These are phyloP conservation scores for Phytophthora crassamura DNA, from an alignment of 352 stramenopile genomes.

Conservation along the genomic window DNA sequence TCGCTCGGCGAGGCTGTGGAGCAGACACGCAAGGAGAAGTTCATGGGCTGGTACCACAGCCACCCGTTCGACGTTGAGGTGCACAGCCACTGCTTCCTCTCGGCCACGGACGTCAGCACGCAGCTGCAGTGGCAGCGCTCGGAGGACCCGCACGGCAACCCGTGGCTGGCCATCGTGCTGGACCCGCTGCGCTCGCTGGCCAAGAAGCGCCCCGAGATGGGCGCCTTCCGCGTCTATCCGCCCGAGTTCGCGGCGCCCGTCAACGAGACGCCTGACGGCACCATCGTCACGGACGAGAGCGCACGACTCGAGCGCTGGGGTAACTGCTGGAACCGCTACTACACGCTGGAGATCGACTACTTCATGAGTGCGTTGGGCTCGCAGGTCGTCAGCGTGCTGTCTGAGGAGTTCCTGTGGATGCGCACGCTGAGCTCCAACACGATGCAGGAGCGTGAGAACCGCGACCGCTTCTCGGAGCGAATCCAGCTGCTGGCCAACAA, in stretches of 20 bases:
- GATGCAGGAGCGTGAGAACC: constrained; percentile 91
- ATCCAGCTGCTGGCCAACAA: constrained; percentile 89
- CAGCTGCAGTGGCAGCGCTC: constrained; percentile 98
- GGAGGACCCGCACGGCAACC: constrained; percentile 96
- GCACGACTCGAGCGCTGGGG: constrained; percentile 96
- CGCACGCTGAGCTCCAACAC: constrained; percentile 90
- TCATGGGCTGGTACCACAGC: constrained; percentile 99
- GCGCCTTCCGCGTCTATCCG: constrained; percentile 98
- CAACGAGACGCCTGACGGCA: constrained; percentile 97
- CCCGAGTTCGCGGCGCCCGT: constrained; percentile 94
- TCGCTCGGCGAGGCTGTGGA: constrained; percentile 95
- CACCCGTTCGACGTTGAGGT: constrained; percentile 99
- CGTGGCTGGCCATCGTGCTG: constrained; percentile 98
- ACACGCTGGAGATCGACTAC: constrained; percentile 92
- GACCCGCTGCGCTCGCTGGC: constrained; percentile 96
- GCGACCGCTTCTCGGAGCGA: constrained; percentile 90
- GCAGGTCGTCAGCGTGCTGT: constrained; percentile 93
- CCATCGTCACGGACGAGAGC: constrained; percentile 93
- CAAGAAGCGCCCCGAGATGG: constrained; percentile 95
- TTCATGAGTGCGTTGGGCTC: constrained; percentile 95
- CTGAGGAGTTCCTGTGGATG: constrained; percentile 94
- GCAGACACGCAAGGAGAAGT: constrained; percentile 95
- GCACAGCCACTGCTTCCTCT: constrained; percentile 98
- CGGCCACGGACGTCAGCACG: constrained; percentile 96
- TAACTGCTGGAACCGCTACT: constrained; percentile 93